Percentiles rank a stretch among this genome's conserved stretches.
These are phyloP conservation scores for Jatropha curcas DNA, from an alignment of 345 rosid species.

Conservation along the genomic window DNA sequence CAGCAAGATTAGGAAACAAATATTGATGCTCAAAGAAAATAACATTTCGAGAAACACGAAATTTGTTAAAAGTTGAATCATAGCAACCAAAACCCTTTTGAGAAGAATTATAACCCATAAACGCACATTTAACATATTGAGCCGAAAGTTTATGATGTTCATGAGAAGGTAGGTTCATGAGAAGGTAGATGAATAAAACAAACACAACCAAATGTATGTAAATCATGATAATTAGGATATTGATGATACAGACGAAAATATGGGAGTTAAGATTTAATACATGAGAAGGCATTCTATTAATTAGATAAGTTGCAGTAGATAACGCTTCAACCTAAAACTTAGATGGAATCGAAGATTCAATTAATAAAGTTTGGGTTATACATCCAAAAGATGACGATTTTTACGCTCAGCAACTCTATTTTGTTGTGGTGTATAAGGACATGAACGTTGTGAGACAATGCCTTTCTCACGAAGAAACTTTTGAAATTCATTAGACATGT, in stretches of 20 bases:
- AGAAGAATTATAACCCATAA: no score
- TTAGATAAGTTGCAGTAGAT: background rate
- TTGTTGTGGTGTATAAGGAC: constrained; percentile 1
- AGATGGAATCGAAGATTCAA: background rate
- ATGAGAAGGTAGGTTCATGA: no score
- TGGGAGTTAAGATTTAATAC: background rate
- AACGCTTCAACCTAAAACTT: background rate
- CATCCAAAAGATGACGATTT: constrained; percentile 3
- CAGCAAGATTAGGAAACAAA: no score
- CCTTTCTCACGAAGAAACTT: background rate
- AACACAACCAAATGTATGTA: background rate
- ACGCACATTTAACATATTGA: no score
- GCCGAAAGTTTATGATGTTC: no score
- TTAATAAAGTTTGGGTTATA: background rate
- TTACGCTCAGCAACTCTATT: constrained; percentile 2
- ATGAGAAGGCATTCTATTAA: background rate
- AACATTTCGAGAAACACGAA: no score
- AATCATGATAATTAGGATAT: background rate
- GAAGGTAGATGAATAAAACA: background rate
- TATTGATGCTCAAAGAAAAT: no score
- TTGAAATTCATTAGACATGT: no score
- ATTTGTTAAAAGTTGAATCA: no score
- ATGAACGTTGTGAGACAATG: background rate
- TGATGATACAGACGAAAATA: background rate
- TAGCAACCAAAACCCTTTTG: no score